A percentile compares a stretch with the other conserved stretches of the same genome.
Conservation (phyloP, 2,329 filamentous ascomycete species). For the Zymoseptoria ardabiliae region DNA sequence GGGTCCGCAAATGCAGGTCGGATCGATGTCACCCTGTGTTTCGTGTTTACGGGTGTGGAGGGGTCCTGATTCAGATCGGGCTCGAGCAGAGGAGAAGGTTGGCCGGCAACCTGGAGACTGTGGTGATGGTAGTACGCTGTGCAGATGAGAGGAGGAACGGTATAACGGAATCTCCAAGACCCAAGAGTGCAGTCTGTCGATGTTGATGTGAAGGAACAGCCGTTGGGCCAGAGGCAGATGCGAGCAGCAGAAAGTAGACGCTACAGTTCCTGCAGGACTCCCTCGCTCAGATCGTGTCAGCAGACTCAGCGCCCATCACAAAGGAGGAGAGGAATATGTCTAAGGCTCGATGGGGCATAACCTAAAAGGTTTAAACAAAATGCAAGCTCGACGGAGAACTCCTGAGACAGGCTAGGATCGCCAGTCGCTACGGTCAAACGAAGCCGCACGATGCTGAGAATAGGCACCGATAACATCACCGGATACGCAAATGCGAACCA, state of each 20-base stretch:
- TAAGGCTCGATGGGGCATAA: conserved; percentile 17
- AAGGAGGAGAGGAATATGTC: conserved; percentile 3
- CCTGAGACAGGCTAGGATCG: conserved; percentile 16
- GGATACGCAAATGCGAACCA: background rate
- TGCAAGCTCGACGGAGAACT: conserved; percentile 8
- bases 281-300: background rate
- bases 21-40: background rate
- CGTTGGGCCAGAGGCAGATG: background rate
- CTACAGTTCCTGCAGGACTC: background rate
- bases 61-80: background rate
- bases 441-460: conserved; percentile 8
- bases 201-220: background rate
- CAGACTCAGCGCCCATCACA: background rate
- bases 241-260: background rate
- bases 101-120: background rate
- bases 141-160: background rate
- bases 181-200: background rate
- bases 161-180: background rate
- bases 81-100: background rate
- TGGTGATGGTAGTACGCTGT: no score
- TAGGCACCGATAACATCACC: background rate
- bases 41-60: background rate
- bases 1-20: background rate
- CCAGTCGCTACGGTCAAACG: conserved; percentile 3
- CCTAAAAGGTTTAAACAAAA: conserved; percentile 9